Base-by-base conservation (phyloP, 345 rosid genomes). In the Capsella bursapastoris region DNA sequence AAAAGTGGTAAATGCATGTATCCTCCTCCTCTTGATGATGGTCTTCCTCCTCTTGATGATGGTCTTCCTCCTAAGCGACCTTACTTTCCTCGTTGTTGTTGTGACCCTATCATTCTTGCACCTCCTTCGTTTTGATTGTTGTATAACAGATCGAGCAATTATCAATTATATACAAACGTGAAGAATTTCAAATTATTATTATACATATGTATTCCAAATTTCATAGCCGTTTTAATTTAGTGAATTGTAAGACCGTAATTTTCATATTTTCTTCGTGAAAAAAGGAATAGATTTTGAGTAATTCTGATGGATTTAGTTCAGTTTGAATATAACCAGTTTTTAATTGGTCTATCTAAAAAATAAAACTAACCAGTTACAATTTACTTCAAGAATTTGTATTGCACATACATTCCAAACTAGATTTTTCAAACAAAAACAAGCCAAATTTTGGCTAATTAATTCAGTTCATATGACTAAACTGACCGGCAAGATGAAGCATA, bases 1-100 rank as follows among this genome's bases (percentile, higher is more conserved):
- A 62, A 50, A 62, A 2, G 52, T 72, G 76, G 76, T 51, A 38
- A 43, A 22, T 72, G 76, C 45, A 71, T 59, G n/a, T 34, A 71
- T 25, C 31, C 57, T 59, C 28, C 14, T 14, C 34, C 2, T 2
- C 8, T 56, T 56, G 35, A 70, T 22, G 2, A 22, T 10, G n/a
- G 4, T 14, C 16, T 8, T 10, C 58, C 14, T 22, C 34, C 2
- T 2, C 8, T 56, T 56, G 35, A 70, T 56, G 35, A 70, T 10
- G 25, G 4, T 14, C 16, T 8, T 10, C 58, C 64, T 44, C 55
- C 8, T 9, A 10, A 32, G 32, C 5, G 8, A 41, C 52, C 47
- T 70, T 18, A 6, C 13, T 49, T 13, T 10, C 2, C 7, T 6
- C 75, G 76, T 51, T 62, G 76, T 51, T 72, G 76, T 72, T 72